Percentiles rank a stretch among this genome's conserved stretches.
These are phyloP conservation scores for Eucalyptus coolabah DNA, from an alignment of 345 rosid species.

Conservation along the genomic window DNA sequence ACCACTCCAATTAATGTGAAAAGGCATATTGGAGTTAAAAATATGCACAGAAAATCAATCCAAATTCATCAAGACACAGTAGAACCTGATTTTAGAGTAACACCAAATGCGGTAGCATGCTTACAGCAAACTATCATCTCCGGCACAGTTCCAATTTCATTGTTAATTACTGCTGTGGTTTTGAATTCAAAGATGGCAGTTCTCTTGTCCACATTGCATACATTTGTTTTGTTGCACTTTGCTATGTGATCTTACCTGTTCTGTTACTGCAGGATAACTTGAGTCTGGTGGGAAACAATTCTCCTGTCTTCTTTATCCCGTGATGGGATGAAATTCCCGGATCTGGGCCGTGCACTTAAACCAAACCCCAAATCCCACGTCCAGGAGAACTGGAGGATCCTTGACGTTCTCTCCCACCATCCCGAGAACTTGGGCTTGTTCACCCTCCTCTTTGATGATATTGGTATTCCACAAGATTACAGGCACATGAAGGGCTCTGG, in stretches of 20 bases:
- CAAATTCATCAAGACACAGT: not conserved
- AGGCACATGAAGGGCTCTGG: not conserved
- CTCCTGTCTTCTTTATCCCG: not conserved
- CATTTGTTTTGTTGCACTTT: not conserved
- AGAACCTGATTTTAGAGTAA: not conserved
- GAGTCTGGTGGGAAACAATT: not conserved
- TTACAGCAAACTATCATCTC: not conserved
- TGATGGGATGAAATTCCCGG: too few relatives aligned
- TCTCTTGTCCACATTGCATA: not conserved
- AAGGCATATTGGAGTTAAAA: not conserved
- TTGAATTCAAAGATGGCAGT: not conserved
- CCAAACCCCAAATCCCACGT: not conserved
- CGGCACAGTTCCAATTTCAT: not conserved
- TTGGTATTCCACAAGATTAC: not conserved
- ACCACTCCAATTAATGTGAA: not conserved
- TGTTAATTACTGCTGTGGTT: not conserved
- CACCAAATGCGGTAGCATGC: not conserved
- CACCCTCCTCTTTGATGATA: not conserved
- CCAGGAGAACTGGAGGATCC: conserved; percentile 1
- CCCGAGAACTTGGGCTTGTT: not conserved
- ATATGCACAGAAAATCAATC: not conserved
- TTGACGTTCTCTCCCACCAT: not conserved
- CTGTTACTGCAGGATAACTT: too few relatives aligned
- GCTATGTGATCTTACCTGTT: too few relatives aligned
- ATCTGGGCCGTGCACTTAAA: too few relatives aligned